phyloP scores from a whole-genome alignment of 164 flowering plant species.

The Stephania japonica region DNA sequence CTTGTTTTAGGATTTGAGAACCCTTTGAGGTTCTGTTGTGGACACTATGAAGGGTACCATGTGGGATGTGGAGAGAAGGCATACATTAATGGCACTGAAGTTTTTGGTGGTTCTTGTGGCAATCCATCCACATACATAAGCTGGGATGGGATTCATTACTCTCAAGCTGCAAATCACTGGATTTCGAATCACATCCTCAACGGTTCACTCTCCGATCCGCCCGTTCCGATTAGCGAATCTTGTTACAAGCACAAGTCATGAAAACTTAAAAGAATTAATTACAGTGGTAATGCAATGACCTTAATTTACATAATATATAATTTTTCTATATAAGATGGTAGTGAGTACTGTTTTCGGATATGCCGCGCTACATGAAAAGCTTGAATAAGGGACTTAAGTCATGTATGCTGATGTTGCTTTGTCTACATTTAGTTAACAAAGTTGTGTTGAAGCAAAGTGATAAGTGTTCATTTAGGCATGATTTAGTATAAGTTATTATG shows the following conservation, averaged over 20 bases:
- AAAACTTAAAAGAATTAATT: neutral
- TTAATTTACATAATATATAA: neutral
- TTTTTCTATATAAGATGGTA: neutral
- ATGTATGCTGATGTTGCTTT: too few relatives aligned
- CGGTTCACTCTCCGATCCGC: constrained; percentile 55
- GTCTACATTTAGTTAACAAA: neutral
- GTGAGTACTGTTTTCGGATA: neutral
- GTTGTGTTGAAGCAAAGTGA: neutral
- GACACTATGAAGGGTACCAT: constrained; percentile 36
- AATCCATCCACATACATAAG: constrained; percentile 35
- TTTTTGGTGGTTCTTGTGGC: constrained; percentile 39
- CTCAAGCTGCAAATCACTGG: constrained; percentile 62
- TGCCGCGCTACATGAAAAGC: too few relatives aligned
- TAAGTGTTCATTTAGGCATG: too few relatives aligned
- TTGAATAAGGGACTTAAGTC: too few relatives aligned
- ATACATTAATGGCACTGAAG: constrained; percentile 29
- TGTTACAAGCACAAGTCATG: constrained; percentile 27
- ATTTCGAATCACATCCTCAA: constrained; percentile 39
- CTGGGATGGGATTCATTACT: constrained; percentile 69
- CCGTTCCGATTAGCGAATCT: constrained; percentile 38
- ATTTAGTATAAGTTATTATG: too few relatives aligned
- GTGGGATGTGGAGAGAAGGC: constrained; percentile 51
- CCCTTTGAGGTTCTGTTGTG: constrained; percentile 57
- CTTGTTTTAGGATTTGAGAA: constrained; percentile 43
- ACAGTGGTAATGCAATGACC: neutral